Conservation (phyloP, 768 basidiomycete genomes). For the Fistulinella prunicolor region DNA sequence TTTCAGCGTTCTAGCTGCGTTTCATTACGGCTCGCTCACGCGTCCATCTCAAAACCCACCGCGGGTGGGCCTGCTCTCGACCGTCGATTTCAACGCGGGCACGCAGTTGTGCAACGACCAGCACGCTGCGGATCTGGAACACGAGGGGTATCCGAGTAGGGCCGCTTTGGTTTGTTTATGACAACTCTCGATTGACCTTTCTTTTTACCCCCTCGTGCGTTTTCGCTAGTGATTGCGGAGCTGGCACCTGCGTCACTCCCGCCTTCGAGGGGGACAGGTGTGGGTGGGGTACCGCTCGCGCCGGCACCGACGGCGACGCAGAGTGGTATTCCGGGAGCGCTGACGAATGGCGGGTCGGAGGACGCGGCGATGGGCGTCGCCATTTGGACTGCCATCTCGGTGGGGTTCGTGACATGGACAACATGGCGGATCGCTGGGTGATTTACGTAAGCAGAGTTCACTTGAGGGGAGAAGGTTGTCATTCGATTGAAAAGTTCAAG, state of each 20-base stretch:
- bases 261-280: constrained; percentile 19
- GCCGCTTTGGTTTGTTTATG: not conserved
- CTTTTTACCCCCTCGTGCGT: not conserved
- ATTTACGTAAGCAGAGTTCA: not conserved
- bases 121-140: constrained; percentile 30
- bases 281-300: constrained; percentile 33
- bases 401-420: constrained; percentile 18
- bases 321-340: constrained; percentile 1
- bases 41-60: constrained; percentile 67
- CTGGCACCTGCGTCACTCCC: constrained; percentile 38
- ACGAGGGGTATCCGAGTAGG: constrained; percentile 29
- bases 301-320: constrained; percentile 11
- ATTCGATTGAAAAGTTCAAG: too few relatives aligned
- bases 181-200: not conserved
- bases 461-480: too few relatives aligned
- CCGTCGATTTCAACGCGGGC: constrained; percentile 56
- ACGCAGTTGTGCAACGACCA: constrained; percentile 37
- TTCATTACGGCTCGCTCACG: constrained; percentile 69
- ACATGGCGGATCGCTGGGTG: constrained; percentile 16
- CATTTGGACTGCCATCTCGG: constrained; percentile 18
- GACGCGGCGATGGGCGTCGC: constrained; percentile 5
- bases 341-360: constrained; percentile 18
- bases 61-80: constrained; percentile 68
- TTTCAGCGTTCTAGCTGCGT: constrained; percentile 61
- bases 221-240: constrained; percentile 36